Conservation (phyloP, 2,329 filamentous ascomycete genomes). For the Claviceps pusilla region DNA sequence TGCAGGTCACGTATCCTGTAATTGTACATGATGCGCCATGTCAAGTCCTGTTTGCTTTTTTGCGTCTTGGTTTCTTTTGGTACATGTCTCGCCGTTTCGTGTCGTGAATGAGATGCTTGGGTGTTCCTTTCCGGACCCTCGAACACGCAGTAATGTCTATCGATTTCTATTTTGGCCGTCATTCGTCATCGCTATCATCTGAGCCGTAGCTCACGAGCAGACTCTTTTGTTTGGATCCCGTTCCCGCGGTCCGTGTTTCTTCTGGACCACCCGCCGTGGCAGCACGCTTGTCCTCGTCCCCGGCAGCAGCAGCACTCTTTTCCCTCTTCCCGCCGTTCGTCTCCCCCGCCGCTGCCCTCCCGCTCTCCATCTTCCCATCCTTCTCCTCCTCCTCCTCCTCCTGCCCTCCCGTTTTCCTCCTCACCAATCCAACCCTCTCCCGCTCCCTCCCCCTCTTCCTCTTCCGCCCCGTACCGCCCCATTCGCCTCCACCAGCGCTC, state of each 20-base stretch:
- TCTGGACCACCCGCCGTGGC: neutral
- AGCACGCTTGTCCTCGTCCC: too few relatives aligned
- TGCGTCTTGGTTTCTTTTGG: too few relatives aligned
- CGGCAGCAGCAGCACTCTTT: neutral
- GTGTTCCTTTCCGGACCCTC: too few relatives aligned
- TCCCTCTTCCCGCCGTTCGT: neutral
- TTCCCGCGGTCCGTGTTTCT: neutral
- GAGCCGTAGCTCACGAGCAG: conserved; percentile 42
- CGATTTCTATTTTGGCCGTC: neutral
- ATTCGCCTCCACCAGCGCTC: conserved; percentile 2
- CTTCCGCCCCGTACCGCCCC: conserved; percentile 11
- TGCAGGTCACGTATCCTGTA: too few relatives aligned
- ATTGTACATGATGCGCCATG: too few relatives aligned
- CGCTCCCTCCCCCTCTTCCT: conserved; percentile 12
- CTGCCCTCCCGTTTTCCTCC: conserved; percentile 6
- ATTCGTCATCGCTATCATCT: conserved; percentile 31
- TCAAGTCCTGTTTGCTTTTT: too few relatives aligned
- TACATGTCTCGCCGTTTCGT: too few relatives aligned
- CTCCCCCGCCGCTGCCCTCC: neutral
- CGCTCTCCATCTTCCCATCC: neutral
- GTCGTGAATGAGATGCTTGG: too few relatives aligned
- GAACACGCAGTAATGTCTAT: too few relatives aligned
- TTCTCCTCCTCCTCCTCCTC: neutral
- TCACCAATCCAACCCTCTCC: conserved; percentile 4
- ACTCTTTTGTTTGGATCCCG: conserved; percentile 10